Percentiles rank a stretch among this genome's conserved stretches.
Conservation (phyloP, 371 early-diverging fungal genomes). For the Syncephalastrum racemosum region DNA sequence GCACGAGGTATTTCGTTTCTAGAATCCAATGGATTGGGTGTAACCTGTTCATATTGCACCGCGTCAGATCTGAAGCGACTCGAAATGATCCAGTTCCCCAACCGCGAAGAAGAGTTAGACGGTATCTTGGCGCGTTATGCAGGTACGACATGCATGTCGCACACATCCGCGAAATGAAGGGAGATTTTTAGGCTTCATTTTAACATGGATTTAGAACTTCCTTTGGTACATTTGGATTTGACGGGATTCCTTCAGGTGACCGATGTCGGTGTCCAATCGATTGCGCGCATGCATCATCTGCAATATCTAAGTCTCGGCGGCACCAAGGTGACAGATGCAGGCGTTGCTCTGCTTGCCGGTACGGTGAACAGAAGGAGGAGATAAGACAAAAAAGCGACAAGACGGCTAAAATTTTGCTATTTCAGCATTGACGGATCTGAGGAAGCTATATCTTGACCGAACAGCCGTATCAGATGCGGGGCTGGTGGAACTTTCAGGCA, state of each 20-base stretch:
- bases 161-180: too few species aligned
- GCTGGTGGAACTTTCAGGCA: constrained; percentile 22
- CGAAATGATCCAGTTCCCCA: constrained; percentile 36
- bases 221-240: constrained; percentile 33
- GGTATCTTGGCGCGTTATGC: constrained; percentile 28
- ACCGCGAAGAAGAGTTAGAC: constrained; percentile 37
- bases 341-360: constrained; percentile 28
- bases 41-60: neutral
- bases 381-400: neutral
- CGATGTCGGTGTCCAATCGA: constrained; percentile 30
- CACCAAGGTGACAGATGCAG: constrained; percentile 42
- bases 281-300: constrained; percentile 33
- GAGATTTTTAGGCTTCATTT: neutral
- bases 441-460: constrained; percentile 39
- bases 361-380: neutral
- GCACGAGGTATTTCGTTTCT: constrained; percentile 23
- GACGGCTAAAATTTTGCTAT: neutral
- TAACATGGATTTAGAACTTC: constrained; percentile 22
- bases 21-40: neutral
- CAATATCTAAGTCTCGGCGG: constrained; percentile 34
- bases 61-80: constrained; percentile 24
- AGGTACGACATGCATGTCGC: constrained; percentile 17
- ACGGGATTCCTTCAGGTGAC: constrained; percentile 32
- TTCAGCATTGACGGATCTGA: constrained; percentile 29
- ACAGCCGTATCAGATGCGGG: constrained; percentile 37